Evolutionary conservation across 1,139 yeast species (phyloP).

Genomic region (Blastobotrys illinoisensis): DNA sequence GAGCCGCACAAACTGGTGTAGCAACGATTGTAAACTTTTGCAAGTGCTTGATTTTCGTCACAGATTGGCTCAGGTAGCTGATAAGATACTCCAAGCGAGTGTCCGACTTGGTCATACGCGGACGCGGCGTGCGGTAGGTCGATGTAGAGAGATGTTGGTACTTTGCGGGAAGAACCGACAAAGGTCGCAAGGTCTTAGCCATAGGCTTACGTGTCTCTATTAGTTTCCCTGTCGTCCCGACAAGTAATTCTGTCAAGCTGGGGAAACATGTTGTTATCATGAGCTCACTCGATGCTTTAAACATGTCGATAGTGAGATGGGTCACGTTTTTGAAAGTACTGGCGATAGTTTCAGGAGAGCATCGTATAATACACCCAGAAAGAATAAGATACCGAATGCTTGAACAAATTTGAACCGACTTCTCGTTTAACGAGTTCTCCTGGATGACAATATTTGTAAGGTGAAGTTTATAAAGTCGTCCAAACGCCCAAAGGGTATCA

Average conservation of each 20-base stretch:
- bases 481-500: conserved; percentile 14
- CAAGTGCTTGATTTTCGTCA: background rate
- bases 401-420: background rate
- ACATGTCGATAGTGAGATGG: background rate
- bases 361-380: conserved; percentile 10
- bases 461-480: conserved; percentile 10
- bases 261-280: conserved; percentile 3
- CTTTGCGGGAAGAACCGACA: background rate
- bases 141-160: background rate
- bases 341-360: conserved; percentile 1
- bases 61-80: background rate
- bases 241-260: background rate
- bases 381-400: conserved; percentile 4
- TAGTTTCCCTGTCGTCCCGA: background rate
- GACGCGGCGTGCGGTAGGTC: background rate
- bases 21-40: background rate
- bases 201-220: background rate
- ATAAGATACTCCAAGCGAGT: background rate
- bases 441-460: conserved; percentile 9
- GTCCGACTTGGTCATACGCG: background rate
- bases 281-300: background rate
- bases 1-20: background rate
- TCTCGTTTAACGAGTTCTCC: conserved; percentile 4
- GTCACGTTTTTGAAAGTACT: background rate
- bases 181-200: background rate